Evolutionary conservation across 2,329 filamentous ascomycete genomes (phyloP).

Genomic region (Cryphonectria nitschkei): DNA sequence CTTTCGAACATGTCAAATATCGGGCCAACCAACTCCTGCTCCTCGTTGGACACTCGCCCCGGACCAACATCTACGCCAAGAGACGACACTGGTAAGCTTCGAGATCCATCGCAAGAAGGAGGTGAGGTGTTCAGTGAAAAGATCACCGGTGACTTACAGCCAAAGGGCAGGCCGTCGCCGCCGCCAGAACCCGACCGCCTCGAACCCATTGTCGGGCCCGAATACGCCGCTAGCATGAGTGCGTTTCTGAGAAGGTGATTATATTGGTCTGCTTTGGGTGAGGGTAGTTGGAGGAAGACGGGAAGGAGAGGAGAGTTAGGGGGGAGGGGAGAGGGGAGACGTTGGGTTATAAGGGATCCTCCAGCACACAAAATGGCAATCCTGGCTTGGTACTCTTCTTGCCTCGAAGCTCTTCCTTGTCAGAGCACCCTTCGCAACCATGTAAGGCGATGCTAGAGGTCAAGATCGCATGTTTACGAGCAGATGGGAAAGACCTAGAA

Average conservation of each 20-base stretch:
- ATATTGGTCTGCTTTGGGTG: not conserved
- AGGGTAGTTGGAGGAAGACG: not conserved
- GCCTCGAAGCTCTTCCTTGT: not conserved
- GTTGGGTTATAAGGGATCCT: not conserved
- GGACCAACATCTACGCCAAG: conserved; percentile 34
- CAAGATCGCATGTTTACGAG: not conserved
- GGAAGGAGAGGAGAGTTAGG: not conserved
- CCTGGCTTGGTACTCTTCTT: not conserved
- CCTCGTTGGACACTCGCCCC: not conserved
- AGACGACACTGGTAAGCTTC: conserved; percentile 49
- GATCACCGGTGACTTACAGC: conserved; percentile 57
- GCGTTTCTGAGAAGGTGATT: conserved; percentile 38
- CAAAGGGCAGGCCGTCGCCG: conserved; percentile 61
- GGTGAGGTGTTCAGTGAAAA: not conserved
- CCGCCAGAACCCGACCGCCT: conserved; percentile 57
- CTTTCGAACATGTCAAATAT: not conserved
- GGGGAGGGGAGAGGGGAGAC: not conserved
- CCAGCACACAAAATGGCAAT: not conserved
- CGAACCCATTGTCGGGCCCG: conserved; percentile 60
- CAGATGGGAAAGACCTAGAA: not conserved
- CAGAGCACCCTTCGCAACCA: not conserved
- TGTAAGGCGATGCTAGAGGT: not conserved
- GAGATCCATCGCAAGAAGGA: not conserved
- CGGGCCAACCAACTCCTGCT: conserved; percentile 8
- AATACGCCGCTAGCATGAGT: conserved; percentile 61